phyloP scores from a whole-genome alignment of 1,284 basidiomycete genomes.

The Moesziomyces sp. region DNA sequence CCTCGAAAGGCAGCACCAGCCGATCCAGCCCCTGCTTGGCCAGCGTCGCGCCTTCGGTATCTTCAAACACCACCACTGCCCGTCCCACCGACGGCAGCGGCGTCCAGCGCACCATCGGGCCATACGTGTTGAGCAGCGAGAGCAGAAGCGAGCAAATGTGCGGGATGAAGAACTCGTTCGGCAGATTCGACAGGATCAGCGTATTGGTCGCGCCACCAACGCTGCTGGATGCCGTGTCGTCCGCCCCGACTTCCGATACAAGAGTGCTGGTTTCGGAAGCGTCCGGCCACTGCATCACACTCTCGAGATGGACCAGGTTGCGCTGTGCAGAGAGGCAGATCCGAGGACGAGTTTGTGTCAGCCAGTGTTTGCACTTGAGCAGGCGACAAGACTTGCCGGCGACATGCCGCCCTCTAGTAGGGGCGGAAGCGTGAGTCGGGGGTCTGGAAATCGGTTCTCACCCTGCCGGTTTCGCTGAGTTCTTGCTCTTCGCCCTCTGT shows the following conservation, averaged over 20 bases:
- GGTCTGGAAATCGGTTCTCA: slow-evolving; percentile 88
- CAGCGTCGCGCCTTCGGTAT: slow-evolving; percentile 35
- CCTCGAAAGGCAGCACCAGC: slow-evolving; percentile 53
- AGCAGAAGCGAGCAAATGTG: slow-evolving; percentile 52
- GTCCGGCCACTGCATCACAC: slow-evolving; percentile 50
- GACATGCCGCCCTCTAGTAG: slow-evolving; percentile 72
- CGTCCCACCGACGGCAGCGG: slow-evolving; percentile 59
- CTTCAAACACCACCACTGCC: slow-evolving; percentile 55
- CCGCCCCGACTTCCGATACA: neutral
- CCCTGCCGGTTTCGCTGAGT: slow-evolving; percentile 85
- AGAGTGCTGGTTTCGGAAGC: slow-evolving; percentile 20
- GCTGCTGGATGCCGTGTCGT: neutral
- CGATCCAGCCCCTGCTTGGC: slow-evolving; percentile 59
- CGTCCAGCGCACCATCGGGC: slow-evolving; percentile 57
- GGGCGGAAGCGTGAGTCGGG: slow-evolving; percentile 80
- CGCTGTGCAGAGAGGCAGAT: slow-evolving; percentile 24
- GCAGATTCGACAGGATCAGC: slow-evolving; percentile 59
- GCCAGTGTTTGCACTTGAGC: slow-evolving; percentile 8
- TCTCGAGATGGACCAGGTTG: slow-evolving; percentile 47
- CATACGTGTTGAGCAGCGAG: slow-evolving; percentile 60
- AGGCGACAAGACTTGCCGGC: no score
- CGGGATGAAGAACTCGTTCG: slow-evolving; percentile 58
- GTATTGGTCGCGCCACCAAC: slow-evolving; percentile 48
- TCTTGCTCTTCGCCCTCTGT: slow-evolving; percentile 70
- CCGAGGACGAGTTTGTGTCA: slow-evolving; percentile 10